A percentile compares a stretch with the other conserved stretches of the same genome.
Conservation (phyloP, 2,329 filamentous ascomycete species). For the Emericellopsis atlantica region DNA sequence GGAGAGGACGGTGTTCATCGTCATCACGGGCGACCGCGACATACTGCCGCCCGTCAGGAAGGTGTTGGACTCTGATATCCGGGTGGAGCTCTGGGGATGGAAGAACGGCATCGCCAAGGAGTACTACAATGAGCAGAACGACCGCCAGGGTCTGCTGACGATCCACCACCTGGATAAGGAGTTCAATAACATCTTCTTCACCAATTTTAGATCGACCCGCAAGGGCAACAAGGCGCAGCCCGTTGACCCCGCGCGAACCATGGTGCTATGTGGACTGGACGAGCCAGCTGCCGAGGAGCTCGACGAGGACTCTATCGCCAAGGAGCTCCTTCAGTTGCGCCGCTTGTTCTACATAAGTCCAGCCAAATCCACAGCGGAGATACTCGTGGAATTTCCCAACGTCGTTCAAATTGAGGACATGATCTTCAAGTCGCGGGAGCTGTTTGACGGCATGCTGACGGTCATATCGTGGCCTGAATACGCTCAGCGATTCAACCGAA, state of each 20-base stretch:
- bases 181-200: conserved; percentile 4
- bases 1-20: conserved; percentile 8
- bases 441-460: conserved; percentile 1
- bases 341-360: conserved; percentile 4
- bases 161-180: conserved; percentile 2
- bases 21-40: conserved; percentile 12
- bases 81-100: conserved; percentile 14
- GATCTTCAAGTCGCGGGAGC: not conserved
- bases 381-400: conserved; percentile 7
- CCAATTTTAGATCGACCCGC: conserved; percentile 4
- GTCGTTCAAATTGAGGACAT: conserved; percentile 2
- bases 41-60: conserved; percentile 9
- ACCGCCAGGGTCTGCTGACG: not conserved
- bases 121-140: conserved; percentile 3
- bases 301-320: not conserved
- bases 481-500: not conserved
- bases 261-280: conserved; percentile 1
- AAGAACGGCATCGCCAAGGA: conserved; percentile 8
- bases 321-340: not conserved
- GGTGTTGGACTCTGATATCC: conserved; percentile 7
- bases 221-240: not conserved
- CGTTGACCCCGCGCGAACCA: conserved; percentile 1
- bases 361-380: conserved; percentile 1
- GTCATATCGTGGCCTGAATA: conserved; percentile 5
- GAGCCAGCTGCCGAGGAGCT: not conserved